Evolutionary conservation across 495 filamentous ascomycete genomes (phyloP).

Genomic region (Endocarpon pusillum): DNA sequence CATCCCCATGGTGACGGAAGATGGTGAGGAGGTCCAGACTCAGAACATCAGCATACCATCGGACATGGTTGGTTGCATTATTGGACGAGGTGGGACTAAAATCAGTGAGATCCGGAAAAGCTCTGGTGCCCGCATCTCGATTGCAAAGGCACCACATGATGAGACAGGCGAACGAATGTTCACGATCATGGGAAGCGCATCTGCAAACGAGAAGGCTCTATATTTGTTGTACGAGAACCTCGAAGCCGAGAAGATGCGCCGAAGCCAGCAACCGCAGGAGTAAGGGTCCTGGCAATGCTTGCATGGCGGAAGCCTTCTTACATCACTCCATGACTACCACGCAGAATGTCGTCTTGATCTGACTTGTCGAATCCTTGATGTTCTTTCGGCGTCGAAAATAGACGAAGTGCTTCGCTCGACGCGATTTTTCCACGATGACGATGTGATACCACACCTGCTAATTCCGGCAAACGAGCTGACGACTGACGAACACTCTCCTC

Average conservation of each 20-base stretch:
- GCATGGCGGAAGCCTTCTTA: background rate
- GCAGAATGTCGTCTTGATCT: background rate
- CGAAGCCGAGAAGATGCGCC: constrained; percentile 94
- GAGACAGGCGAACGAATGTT: constrained; percentile 98
- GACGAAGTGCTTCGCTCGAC: background rate
- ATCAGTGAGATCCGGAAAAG: constrained; percentile 95
- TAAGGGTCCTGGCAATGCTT: constrained; percentile 10
- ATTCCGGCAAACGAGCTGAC: background rate
- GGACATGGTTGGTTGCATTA: constrained; percentile 99
- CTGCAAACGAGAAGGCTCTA: constrained; percentile 84
- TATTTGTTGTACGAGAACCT: constrained; percentile 97
- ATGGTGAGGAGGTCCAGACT: constrained; percentile 93
- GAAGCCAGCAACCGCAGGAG: constrained; percentile 66
- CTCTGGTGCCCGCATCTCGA: constrained; percentile 92
- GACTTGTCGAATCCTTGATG: background rate
- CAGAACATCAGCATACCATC: constrained; percentile 98
- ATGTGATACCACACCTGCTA: too few species aligned
- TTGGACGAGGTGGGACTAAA: constrained; percentile 83
- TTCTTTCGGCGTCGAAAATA: background rate
- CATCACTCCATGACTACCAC: background rate
- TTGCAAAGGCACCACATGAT: constrained; percentile 94
- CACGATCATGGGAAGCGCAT: constrained; percentile 87
- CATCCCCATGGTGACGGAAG: constrained; percentile 73
- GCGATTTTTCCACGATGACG: too few species aligned
- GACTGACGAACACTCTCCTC: constrained; percentile 1